Percentiles rank a stretch among this genome's conserved stretches.
Conservation (phyloP, 2,329 filamentous ascomycete genomes). For the Dactylonectria estremocensis region DNA sequence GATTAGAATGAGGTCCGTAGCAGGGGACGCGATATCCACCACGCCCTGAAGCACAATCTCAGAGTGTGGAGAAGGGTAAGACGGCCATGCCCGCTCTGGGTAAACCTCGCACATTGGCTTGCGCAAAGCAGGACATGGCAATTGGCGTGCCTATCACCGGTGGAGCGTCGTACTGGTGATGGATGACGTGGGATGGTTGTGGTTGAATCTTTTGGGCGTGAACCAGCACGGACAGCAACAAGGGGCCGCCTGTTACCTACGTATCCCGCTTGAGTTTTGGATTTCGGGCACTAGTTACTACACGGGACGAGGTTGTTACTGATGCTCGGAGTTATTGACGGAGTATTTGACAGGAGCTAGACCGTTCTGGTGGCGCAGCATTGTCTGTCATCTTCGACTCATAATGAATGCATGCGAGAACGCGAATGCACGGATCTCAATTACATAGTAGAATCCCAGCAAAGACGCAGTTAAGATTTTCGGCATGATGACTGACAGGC, state of each 20-base stretch:
- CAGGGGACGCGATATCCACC: background rate
- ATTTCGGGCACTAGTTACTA: background rate
- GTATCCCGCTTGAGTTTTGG: background rate
- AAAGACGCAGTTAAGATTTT: no score
- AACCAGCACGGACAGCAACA: background rate
- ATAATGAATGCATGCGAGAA: background rate
- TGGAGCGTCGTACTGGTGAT: slow-evolving; percentile 14
- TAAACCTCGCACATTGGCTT: slow-evolving; percentile 23
- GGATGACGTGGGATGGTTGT: slow-evolving; percentile 22
- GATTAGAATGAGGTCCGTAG: slow-evolving; percentile 10
- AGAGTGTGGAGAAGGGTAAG: slow-evolving; percentile 16
- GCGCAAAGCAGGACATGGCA: background rate
- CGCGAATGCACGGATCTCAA: no score
- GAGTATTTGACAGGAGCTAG: background rate
- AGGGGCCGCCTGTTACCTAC: no score
- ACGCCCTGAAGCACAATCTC: slow-evolving; percentile 20
- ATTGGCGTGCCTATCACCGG: no score
- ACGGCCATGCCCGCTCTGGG: slow-evolving; percentile 17
- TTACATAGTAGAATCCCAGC: no score
- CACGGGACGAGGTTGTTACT: background rate
- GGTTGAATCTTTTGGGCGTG: background rate
- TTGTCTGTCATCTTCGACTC: background rate
- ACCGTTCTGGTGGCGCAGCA: background rate
- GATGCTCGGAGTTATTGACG: no score
- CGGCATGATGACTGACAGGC: no score